A percentile compares a stretch with the other conserved stretches of the same genome.
Evolutionary conservation across 371 early-diverging fungal species (phyloP).

Genomic region (Mortierella sp.): DNA sequence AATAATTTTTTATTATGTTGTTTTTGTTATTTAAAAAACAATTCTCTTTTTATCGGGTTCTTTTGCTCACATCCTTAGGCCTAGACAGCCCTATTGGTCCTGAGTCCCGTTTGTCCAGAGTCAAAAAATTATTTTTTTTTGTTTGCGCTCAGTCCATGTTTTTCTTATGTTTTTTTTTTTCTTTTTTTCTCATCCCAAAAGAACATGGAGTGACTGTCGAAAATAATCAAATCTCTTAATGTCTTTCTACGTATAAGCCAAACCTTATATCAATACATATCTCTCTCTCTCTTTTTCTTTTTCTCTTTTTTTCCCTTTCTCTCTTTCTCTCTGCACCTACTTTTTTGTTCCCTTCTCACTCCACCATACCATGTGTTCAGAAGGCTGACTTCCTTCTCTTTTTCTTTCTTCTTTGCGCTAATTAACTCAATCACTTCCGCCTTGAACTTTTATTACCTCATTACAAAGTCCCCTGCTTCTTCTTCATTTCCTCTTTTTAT

Average conservation of each 20-base stretch:
- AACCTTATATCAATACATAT: background rate
- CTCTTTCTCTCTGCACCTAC: background rate
- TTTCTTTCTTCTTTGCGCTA: background rate
- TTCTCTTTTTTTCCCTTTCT: background rate
- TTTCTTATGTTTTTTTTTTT: background rate
- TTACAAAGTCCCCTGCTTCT: background rate
- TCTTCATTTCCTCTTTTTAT: slow-evolving; percentile 1
- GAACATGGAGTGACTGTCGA: background rate
- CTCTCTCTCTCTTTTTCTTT: background rate
- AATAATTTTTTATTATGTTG: background rate
- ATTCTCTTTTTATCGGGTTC: background rate
- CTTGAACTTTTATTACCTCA: background rate
- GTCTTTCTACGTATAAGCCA: background rate
- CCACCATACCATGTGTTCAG: slow-evolving; percentile 49
- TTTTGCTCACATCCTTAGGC: background rate
- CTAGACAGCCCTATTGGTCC: background rate
- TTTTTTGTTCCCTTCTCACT: background rate
- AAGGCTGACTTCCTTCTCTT: slow-evolving; percentile 33
- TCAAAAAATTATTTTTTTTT: slow-evolving; percentile 3
- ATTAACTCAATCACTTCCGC: background rate
- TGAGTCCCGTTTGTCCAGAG: slow-evolving; percentile 11
- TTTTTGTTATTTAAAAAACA: no score
- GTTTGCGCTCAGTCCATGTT: slow-evolving; percentile 16
- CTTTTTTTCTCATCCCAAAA: slow-evolving; percentile 1
- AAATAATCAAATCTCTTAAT: background rate